Conservation (phyloP, 192 early-diverging fungal genomes). For the Rhizophagus clarus region DNA sequence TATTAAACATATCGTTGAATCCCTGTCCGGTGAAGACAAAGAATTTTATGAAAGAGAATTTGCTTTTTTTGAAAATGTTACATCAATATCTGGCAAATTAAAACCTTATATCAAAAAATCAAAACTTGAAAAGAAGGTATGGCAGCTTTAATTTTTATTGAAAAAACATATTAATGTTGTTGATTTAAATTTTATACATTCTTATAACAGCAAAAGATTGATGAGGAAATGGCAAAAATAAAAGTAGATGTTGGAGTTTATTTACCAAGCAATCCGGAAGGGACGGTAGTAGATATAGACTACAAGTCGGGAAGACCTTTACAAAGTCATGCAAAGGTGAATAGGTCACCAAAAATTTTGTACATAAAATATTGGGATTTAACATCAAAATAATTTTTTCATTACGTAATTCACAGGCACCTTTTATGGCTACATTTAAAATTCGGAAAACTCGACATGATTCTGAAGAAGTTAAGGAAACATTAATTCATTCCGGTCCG, state of each 20-base stretch:
- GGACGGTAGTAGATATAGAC: conserved; percentile 93
- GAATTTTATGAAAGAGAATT: conserved; percentile 97
- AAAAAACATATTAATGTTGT: not conserved
- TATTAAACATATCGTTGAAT: conserved; percentile 74
- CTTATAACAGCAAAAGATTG: conserved; percentile 79
- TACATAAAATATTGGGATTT: not conserved
- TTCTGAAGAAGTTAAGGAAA: conserved; percentile 57
- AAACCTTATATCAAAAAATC: conserved; percentile 89
- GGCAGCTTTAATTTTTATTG: not conserved
- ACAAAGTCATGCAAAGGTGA: conserved; percentile 94
- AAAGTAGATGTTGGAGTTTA: conserved; percentile 96
- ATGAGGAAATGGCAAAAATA: conserved; percentile 96
- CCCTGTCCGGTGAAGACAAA: conserved; percentile 86
- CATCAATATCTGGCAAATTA: conserved; percentile 96
- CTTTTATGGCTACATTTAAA: conserved; percentile 98
- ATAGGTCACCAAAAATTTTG: not conserved
- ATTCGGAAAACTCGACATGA: conserved; percentile 64
- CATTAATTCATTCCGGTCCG: conserved; percentile 33
- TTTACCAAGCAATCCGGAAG: conserved; percentile 96
- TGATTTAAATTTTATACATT: not conserved
- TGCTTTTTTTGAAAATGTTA: conserved; percentile 92
- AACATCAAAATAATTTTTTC: not conserved
- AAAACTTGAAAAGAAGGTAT: conserved; percentile 92
- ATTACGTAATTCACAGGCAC: conserved; percentile 57
- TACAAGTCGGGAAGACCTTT: conserved; percentile 91